These are phyloP conservation scores for Metarhizium anisopliae DNA, from an alignment of 2,329 filamentous ascomycete species.

Conservation along the genomic window DNA sequence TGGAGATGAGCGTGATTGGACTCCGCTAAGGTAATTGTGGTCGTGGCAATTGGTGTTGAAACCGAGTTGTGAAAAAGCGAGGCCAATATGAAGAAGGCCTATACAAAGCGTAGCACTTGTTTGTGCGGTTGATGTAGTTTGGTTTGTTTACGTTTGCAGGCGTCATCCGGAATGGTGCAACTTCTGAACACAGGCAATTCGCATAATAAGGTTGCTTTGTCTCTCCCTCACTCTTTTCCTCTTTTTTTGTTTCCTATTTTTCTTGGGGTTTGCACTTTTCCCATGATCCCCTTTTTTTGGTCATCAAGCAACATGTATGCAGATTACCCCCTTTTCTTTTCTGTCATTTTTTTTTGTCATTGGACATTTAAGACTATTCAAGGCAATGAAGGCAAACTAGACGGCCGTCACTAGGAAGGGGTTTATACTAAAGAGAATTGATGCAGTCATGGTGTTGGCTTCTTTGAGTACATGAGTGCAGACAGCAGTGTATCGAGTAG, in stretches of 20 bases:
- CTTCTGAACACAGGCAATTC: background rate
- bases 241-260: background rate
- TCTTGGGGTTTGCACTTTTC: background rate
- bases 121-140: slow-evolving; percentile 1
- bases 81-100: background rate
- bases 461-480: no score
- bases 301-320: background rate
- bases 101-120: slow-evolving; percentile 1
- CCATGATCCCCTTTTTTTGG: background rate
- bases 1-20: slow-evolving; percentile 95
- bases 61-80: background rate
- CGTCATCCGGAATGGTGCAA: slow-evolving; percentile 6
- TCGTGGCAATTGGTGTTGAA: background rate
- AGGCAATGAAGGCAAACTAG: background rate
- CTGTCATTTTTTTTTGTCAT: background rate
- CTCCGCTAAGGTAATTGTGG: slow-evolving; percentile 47
- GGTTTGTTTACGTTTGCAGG: slow-evolving; percentile 7
- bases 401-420: background rate
- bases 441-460: background rate
- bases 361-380: background rate
- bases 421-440: background rate
- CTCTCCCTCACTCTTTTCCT: background rate
- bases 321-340: background rate
- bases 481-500: no score
- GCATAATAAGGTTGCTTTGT: background rate